These are phyloP conservation scores for Coemansia sp. DNA, from an alignment of 192 early-diverging fungal genomes.

Conservation along the genomic window DNA sequence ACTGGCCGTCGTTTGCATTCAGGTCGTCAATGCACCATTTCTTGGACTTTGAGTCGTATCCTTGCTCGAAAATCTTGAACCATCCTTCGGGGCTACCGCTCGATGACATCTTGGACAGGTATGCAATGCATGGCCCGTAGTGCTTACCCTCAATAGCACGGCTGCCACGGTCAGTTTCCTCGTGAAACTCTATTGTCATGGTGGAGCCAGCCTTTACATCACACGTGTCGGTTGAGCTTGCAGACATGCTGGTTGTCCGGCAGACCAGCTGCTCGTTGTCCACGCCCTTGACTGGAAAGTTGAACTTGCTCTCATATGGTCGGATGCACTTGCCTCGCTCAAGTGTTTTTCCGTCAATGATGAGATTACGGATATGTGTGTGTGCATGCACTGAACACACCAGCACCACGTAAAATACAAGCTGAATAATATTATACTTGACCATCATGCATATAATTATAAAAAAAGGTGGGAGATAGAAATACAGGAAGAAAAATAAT, in stretches of 20 bases:
- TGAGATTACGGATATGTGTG: constrained; percentile 13
- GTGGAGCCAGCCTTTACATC: constrained; percentile 21
- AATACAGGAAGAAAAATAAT: too few species aligned
- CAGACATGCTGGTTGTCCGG: constrained; percentile 11
- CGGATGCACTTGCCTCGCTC: constrained; percentile 28
- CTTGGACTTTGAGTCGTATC: constrained; percentile 14
- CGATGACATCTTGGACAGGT: constrained; percentile 13
- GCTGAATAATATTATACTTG: not conserved
- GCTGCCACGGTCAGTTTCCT: not conserved
- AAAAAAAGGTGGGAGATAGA: too few species aligned
- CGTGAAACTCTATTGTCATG: constrained; percentile 19
- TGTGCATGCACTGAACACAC: constrained; percentile 9
- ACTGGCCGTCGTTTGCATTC: constrained; percentile 17
- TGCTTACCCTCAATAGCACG: constrained; percentile 8
- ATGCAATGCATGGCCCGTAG: constrained; percentile 27
- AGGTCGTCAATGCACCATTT: constrained; percentile 34
- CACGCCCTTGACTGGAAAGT: constrained; percentile 25
- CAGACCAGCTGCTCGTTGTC: constrained; percentile 15
- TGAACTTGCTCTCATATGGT: constrained; percentile 9
- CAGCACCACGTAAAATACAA: not conserved
- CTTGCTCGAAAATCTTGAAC: constrained; percentile 41
- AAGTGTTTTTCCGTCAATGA: constrained; percentile 10
- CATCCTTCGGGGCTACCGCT: constrained; percentile 14
- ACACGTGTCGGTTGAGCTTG: not conserved
- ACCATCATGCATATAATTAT: not conserved